Base-by-base conservation (phyloP, 495 filamentous ascomycete genomes). In the Hyaloscypha finlandica region DNA sequence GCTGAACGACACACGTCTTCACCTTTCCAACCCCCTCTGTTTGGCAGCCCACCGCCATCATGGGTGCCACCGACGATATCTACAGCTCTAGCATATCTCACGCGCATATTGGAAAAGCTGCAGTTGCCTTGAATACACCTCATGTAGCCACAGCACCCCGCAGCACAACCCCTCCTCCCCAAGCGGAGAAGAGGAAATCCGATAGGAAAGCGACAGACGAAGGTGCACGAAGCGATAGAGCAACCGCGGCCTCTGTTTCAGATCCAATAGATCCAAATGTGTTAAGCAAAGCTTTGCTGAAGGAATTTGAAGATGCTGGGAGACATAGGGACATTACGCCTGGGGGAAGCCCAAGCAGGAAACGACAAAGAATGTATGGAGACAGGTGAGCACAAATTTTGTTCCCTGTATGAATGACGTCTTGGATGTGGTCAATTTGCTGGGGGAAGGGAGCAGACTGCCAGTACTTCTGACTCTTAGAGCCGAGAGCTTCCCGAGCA, bases 341-440 rank as follows among this genome's bases (percentile, higher is more conserved):
- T 0, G 86, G 81, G 56, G 86, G 85, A 14, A 96, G 91, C 75
- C 93, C 93, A 16, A 92, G 88, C 78, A 84, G 93, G 71, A 97
- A 97, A 77, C 85, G 92, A 56, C 93, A 93, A 73, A 84, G 92
- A 63, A 85, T 97, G 6, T 93, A 96, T 75, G 72, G 72, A 39
- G 72, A 74, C 48, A 74, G 72, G 72, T 74, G 67, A 71, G 72
- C 56, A 51, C 37, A 66, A 25, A 1, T 25, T 25, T 25, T 33
- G 8, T 63, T 48, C 25, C 4, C 25, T 54, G 20, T 63, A 42
- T 92, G 94, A 71, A 85, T 92, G 88, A 92, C 20, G 42, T 6
- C 1, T 48, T 6, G 42, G 11, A 14, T 11, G 8, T 14, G 11
- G 9, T 48, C 42, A 48, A 33, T 22, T n/a, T 25, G 32, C 20